Percentiles rank a stretch among this genome's conserved stretches.
Evolutionary conservation across 2,329 filamentous ascomycete species (phyloP).

Genomic region (Trichophyton simii): DNA sequence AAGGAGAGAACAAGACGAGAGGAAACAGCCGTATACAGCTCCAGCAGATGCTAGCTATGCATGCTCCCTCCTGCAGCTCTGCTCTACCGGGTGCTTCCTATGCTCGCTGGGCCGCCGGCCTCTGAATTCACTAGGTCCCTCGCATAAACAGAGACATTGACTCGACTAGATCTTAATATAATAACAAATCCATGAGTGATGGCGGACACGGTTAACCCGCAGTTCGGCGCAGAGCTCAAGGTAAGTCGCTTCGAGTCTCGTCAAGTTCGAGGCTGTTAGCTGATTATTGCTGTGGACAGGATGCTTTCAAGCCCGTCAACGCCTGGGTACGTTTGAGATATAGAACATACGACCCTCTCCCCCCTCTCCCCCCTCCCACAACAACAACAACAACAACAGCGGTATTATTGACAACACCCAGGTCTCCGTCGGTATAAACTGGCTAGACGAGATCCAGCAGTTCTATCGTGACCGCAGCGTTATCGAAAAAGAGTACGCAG

Average conservation of each 20-base stretch:
- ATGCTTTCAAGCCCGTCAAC: slow-evolving; percentile 93
- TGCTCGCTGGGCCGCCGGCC: background rate
- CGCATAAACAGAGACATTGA: background rate
- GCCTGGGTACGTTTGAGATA: slow-evolving; percentile 51
- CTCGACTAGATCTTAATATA: background rate
- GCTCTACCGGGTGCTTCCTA: background rate
- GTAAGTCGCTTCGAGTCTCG: slow-evolving; percentile 25
- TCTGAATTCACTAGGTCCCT: background rate
- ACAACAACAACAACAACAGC: background rate
- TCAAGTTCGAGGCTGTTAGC: background rate
- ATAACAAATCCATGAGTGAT: slow-evolving; percentile 34
- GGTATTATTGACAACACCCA: slow-evolving; percentile 18
- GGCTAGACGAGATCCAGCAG: slow-evolving; percentile 92
- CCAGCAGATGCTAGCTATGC: slow-evolving; percentile 1
- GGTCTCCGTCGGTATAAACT: slow-evolving; percentile 74
- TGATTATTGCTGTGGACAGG: slow-evolving; percentile 42
- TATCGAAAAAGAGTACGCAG: slow-evolving; percentile 94
- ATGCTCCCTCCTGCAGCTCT: background rate
- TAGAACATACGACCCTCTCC: slow-evolving; percentile 11
- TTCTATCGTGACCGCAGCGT: slow-evolving; percentile 91
- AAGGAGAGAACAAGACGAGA: background rate
- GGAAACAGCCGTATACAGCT: background rate
- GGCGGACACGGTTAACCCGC: slow-evolving; percentile 70
- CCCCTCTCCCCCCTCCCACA: slow-evolving; percentile 6
- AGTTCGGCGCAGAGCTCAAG: slow-evolving; percentile 91